Conservation (phyloP, 352 stramenopile genomes). For the Phytopythium ostracodes region DNA sequence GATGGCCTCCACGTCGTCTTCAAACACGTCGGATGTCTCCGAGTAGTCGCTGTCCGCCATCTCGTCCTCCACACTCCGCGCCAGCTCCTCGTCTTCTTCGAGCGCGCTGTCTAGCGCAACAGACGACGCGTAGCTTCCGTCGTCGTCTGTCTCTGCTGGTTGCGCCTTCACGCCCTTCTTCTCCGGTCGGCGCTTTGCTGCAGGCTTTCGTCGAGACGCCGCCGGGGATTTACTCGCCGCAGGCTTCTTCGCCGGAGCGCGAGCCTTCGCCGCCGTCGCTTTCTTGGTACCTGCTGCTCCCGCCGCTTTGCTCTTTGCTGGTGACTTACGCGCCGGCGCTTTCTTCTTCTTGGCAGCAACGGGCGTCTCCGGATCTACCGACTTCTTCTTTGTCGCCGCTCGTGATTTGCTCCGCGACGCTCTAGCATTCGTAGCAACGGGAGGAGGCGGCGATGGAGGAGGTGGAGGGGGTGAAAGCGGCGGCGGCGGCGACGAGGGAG, state of each 20-base stretch:
- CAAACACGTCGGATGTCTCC: conserved; percentile 69
- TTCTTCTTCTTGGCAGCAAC: background rate
- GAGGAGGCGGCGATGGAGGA: conserved; percentile 9
- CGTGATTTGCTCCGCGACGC: background rate
- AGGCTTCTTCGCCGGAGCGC: conserved; percentile 13
- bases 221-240: conserved; percentile 9
- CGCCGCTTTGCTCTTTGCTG: conserved; percentile 19
- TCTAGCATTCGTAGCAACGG: background rate
- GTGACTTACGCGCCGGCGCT: background rate
- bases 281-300: conserved; percentile 13
- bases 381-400: background rate
- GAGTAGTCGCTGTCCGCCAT: conserved; percentile 43
- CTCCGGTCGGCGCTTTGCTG: background rate
- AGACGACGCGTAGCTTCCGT: conserved; percentile 3
- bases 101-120: conserved; percentile 9
- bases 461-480: conserved; percentile 29
- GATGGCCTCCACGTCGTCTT: conserved; percentile 67
- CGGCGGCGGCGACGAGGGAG: conserved; percentile 16
- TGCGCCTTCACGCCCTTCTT: conserved; percentile 4
- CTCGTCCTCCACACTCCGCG: conserved; percentile 39
- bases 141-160: conserved; percentile 3
- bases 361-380: background rate
- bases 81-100: conserved; percentile 35
- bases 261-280: conserved; percentile 11
- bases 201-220: conserved; percentile 7